Percentiles rank a stretch among this genome's conserved stretches.
Conservation (phyloP, 768 basidiomycete genomes). For the Leccinum disarticulatum region DNA sequence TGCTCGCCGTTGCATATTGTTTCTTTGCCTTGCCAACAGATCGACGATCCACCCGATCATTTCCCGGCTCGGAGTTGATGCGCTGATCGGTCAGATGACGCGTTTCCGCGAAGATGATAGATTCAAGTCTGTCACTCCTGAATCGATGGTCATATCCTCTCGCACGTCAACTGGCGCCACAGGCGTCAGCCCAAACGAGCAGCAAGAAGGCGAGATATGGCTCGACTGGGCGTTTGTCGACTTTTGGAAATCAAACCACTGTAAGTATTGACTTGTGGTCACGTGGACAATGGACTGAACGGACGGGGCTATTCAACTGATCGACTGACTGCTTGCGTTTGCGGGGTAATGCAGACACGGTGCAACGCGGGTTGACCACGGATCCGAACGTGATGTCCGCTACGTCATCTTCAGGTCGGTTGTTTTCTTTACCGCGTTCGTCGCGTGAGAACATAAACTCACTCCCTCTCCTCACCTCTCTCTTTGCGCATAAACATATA, state of each 20-base stretch:
- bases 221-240: conserved; percentile 98
- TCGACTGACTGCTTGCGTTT: neutral
- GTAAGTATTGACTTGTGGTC: conserved; percentile 45
- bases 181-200: conserved; percentile 29
- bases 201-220: conserved; percentile 88
- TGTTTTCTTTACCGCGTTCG: neutral
- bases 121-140: conserved; percentile 88
- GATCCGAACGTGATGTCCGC: conserved; percentile 66
- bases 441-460: neutral
- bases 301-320: neutral
- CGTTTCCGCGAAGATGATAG: conserved; percentile 89
- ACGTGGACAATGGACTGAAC: neutral
- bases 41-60: conserved; percentile 87
- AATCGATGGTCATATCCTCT: conserved; percentile 67
- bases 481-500: neutral
- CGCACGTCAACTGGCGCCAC: conserved; percentile 27
- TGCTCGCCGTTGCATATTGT: neutral
- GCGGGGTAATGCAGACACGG: conserved; percentile 46
- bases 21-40: conserved; percentile 37
- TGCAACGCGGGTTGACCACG: conserved; percentile 69
- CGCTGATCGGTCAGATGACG: conserved; percentile 82
- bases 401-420: conserved; percentile 54
- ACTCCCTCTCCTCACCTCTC: neutral
- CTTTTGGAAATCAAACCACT: conserved; percentile 98
- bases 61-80: conserved; percentile 86